phyloP scores from a whole-genome alignment of 768 basidiomycete genomes.

The Daedalea quercina region DNA sequence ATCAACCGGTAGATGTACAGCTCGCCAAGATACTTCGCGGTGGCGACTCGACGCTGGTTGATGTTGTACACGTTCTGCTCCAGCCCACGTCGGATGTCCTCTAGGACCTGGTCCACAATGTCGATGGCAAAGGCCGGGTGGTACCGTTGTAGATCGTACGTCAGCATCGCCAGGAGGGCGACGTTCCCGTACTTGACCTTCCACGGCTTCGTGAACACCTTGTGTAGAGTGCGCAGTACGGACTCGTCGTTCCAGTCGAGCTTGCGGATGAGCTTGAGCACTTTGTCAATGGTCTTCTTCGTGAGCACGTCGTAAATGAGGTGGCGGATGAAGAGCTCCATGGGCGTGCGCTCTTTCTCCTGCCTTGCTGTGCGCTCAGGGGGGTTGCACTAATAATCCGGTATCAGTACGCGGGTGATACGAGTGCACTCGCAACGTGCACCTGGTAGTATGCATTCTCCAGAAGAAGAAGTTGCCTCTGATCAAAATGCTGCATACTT shows the following conservation, averaged over 20 bases:
- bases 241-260: constrained; percentile 87
- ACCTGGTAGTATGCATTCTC: constrained; percentile 99
- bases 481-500: constrained; percentile 87
- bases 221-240: constrained; percentile 61
- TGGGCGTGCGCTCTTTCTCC: constrained; percentile 77
- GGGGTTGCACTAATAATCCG: constrained; percentile 80
- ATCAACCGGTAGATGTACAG: constrained; percentile 93
- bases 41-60: constrained; percentile 89
- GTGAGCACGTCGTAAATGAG: constrained; percentile 90
- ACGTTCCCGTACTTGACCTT: constrained; percentile 93
- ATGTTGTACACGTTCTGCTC: constrained; percentile 94
- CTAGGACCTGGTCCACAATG: constrained; percentile 91
- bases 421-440: neutral
- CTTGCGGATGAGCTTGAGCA: constrained; percentile 87
- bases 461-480: constrained; percentile 78
- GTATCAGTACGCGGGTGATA: too few species aligned
- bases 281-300: constrained; percentile 94
- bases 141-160: constrained; percentile 91
- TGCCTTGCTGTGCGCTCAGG: constrained; percentile 86
- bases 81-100: constrained; percentile 84
- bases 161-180: constrained; percentile 85
- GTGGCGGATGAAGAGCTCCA: constrained; percentile 93
- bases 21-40: constrained; percentile 93
- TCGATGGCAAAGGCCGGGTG: constrained; percentile 83
- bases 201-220: constrained; percentile 97